Base-by-base conservation (phyloP, 192 early-diverging fungal species). In the Coemansia sp. region DNA sequence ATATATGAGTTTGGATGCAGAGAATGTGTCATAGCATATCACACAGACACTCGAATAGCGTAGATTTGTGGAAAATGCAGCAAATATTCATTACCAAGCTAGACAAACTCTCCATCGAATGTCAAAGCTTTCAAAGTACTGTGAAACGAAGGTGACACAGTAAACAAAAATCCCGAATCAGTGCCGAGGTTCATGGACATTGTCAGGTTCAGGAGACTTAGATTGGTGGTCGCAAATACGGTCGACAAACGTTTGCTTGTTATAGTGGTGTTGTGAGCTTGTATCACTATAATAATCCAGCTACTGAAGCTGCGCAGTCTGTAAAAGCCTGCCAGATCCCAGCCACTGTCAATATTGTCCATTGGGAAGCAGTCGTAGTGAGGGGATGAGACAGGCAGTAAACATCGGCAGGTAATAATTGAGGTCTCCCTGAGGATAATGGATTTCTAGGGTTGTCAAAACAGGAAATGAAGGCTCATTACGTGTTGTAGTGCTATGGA, bases 331-430 rank as follows among this genome's bases (percentile, higher is more conserved):
- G 73, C 3, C 29, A 60, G 53, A 19, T 60, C 53, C 5, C 59
- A 17, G n/a, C 27, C 34, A 4, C 14, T 6, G 1, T 63, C 54
- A 2, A 74, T 11, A 35, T 34, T 10, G 31, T 56, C 10, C 56
- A 65, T 45, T 19, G 67, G 57, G 11, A 45, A 63, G 4, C 42
- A 74, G 36, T 11, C 53, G 24, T 17, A 74, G 73, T 6, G 39
- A 33, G 11, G 29, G 13, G 24, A 69, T 9, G 2, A 42, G 62
- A 59, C 73, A 61, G 29, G 36, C 10, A 2, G 42, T 35, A 68
- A 74, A 74, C 35, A 59, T 62, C 0, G 24, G 3, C 3, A 74
- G 62, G 4, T 61, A 19, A 6, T 8, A 41, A 24, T 7, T 31
- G 13, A 62, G 0, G 37, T 51, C 10, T 8, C 51, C 66, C 7